Conservation (phyloP, 1,284 basidiomycete genomes). For the Takashimella tepidaria region DNA sequence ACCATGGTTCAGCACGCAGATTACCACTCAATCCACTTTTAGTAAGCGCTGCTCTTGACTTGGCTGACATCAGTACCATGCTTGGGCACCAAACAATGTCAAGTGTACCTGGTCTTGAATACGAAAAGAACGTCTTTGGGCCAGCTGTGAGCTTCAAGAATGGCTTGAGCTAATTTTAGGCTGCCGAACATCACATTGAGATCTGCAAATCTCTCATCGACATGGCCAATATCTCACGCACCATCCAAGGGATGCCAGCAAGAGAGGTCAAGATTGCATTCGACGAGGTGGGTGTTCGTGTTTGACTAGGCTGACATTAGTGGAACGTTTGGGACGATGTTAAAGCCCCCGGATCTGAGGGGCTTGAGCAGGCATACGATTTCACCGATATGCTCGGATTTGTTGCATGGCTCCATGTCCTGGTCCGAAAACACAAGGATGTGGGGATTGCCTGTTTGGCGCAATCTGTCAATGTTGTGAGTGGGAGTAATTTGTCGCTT, state of each 20-base stretch:
- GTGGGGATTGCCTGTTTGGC: constrained; percentile 61
- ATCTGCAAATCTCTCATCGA: constrained; percentile 44
- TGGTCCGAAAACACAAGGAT: constrained; percentile 57
- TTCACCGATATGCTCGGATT: constrained; percentile 57
- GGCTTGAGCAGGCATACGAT: constrained; percentile 57
- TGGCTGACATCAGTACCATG: constrained; percentile 10
- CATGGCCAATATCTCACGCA: constrained; percentile 30
- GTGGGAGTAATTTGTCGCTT: constrained; percentile 7
- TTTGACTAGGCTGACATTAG: constrained; percentile 13
- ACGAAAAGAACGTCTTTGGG: constrained; percentile 47
- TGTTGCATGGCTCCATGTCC: constrained; percentile 59
- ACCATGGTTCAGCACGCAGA: constrained; percentile 35
- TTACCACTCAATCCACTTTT: constrained; percentile 41
- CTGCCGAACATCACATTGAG: constrained; percentile 43
- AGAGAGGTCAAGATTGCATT: constrained; percentile 50
- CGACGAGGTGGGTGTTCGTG: constrained; percentile 46
- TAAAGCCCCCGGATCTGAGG: constrained; percentile 50
- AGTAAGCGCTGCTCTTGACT: constrained; percentile 2
- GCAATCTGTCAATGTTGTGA: constrained; percentile 50
- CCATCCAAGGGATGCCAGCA: constrained; percentile 7
- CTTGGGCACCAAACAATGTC: constrained; percentile 15
- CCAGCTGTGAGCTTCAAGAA: constrained; percentile 26
- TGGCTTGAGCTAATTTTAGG: constrained; percentile 4
- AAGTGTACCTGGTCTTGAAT: constrained; percentile 22
- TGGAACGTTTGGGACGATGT: constrained; percentile 37